These are phyloP conservation scores for Trametes cinnabarina DNA, from an alignment of 768 basidiomycete genomes.

Conservation along the genomic window DNA sequence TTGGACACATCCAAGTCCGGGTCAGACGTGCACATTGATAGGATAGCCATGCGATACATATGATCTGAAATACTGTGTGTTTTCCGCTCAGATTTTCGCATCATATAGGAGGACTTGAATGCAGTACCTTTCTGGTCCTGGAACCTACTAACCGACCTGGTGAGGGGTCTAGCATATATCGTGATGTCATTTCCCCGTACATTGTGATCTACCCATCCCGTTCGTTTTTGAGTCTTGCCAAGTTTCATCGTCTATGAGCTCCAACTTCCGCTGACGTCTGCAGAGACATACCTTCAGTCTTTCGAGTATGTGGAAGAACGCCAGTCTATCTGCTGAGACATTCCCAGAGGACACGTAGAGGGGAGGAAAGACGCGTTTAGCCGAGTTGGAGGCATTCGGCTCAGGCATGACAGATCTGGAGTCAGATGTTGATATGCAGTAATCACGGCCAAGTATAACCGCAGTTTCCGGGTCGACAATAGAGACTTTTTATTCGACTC, in stretches of 20 bases:
- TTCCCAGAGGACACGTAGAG: slow-evolving; percentile 57
- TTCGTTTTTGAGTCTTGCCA: slow-evolving; percentile 87
- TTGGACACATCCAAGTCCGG: slow-evolving; percentile 67
- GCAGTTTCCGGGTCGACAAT: too few species aligned
- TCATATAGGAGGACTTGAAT: background rate
- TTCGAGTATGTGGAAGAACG: slow-evolving; percentile 89
- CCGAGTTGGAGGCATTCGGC: background rate
- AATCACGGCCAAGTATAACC: too few species aligned
- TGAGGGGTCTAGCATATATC: background rate
- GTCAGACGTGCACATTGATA: slow-evolving; percentile 86
- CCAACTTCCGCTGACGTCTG: background rate
- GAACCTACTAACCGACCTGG: slow-evolving; percentile 51
- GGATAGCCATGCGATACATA: slow-evolving; percentile 96
- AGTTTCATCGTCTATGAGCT: background rate
- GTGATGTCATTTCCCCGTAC: slow-evolving; percentile 39
- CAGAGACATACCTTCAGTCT: slow-evolving; percentile 66
- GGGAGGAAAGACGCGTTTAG: slow-evolving; percentile 54
- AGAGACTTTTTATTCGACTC: too few species aligned
- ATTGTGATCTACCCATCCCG: slow-evolving; percentile 89
- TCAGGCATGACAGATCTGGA: too few species aligned
- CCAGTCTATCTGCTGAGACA: slow-evolving; percentile 64
- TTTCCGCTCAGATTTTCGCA: background rate
- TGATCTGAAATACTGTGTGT: slow-evolving; percentile 81
- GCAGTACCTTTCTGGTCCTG: slow-evolving; percentile 73
- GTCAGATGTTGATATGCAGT: too few species aligned